Base-by-base conservation (phyloP, 1,139 yeast genomes). In the Scheffersomyces illinoinensis region DNA sequence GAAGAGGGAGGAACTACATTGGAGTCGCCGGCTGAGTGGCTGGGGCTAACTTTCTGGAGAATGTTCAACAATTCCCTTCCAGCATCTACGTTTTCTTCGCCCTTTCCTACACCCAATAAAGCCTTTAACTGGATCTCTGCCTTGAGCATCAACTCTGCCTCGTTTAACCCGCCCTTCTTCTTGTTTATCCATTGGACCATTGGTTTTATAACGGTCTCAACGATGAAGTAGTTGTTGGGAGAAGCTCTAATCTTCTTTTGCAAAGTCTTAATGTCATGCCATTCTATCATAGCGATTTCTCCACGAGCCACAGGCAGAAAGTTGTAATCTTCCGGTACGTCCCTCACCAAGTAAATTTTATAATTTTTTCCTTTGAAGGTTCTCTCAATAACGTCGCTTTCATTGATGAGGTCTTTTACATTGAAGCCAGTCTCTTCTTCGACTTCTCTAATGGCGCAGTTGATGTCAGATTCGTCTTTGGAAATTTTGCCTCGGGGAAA, bases 401-500 rank as follows among this genome's bases (percentile, higher is more conserved):
- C 89, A 61, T 85, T 84, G 56, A 93, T 81, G 65, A 83, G 84
- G 14, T 86, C 87, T 4, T 87, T 75, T 55, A 92, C 88, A 73
- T 93, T 96, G 68, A 89, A 93, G 0, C 99, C 97, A n/a, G 93
- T 95, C 72, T 96, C 99, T 76, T 96, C 99, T 63, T 84, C 85
- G 23, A 91, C 95, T 73, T 96, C 99, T 69, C 99, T 84, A n/a
- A 91, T 76, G 5, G 98, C 98, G 78, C 99, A 96, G 58, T 85
- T 87, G n/a, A 86, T 83, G 73, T 96, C 99, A 8, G 88, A 80
- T 75, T 96, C 99, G 68, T 88, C 97, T 71, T 95, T 93, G 50
- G 97, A 91, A 59, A 96, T 96, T 74, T 96, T 96, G 8, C 99
- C 99, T 71, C 97, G 82, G 5, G 99, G 99, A 69, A 96, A 96